These are phyloP conservation scores for Keqinozyma sinolaborantium DNA, from an alignment of 1,139 yeast genomes.

Conservation along the genomic window DNA sequence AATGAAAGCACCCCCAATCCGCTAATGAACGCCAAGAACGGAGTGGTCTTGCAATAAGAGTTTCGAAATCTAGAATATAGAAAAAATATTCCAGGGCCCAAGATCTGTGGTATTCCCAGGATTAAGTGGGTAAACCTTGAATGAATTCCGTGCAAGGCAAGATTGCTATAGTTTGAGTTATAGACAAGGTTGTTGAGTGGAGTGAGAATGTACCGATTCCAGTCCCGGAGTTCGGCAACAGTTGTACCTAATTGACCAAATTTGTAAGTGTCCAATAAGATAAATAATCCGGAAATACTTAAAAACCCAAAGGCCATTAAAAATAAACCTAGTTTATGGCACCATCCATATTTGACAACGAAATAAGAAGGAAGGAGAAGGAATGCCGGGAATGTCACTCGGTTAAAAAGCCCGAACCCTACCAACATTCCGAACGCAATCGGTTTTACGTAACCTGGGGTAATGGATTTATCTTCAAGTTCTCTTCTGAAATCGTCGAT, in stretches of 20 bases:
- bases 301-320: conserved; percentile 25
- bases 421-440: conserved; percentile 49
- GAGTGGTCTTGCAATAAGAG: conserved; percentile 40
- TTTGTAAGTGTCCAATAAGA: conserved; percentile 51
- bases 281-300: conserved; percentile 32
- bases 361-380: conserved; percentile 55
- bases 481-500: conserved; percentile 42
- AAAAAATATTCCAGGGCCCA: conserved; percentile 68
- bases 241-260: conserved; percentile 7
- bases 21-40: conserved; percentile 59
- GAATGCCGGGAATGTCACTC: conserved; percentile 81
- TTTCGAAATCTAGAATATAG: conserved; percentile 30
- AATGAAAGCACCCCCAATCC: conserved; percentile 61
- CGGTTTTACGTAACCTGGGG: conserved; percentile 12
- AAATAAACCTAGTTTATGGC: conserved; percentile 21
- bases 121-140: conserved; percentile 71
- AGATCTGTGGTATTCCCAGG: conserved; percentile 70
- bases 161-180: conserved; percentile 56
- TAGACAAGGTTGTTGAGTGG: conserved; percentile 77
- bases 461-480: conserved; percentile 10
- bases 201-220: conserved; percentile 45
- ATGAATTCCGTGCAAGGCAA: conserved; percentile 81
- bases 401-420: conserved; percentile 73
- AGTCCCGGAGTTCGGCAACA: conserved; percentile 3
- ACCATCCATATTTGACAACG: conserved; percentile 33